phyloP scores from a whole-genome alignment of 345 rosid species.

The Gossypium raimondii region DNA sequence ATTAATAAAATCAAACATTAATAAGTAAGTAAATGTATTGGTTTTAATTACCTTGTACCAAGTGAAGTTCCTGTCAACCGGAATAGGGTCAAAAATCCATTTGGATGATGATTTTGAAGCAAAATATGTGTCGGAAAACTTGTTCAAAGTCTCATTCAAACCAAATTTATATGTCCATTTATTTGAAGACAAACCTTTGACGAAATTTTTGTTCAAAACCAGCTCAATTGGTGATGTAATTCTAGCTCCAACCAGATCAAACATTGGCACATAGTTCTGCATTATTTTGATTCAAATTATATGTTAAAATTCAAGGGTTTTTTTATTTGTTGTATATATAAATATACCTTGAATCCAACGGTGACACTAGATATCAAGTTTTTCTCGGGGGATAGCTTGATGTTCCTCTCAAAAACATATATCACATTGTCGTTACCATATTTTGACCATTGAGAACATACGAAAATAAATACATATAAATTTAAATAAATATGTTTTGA shows the following conservation, averaged over 20 bases:
- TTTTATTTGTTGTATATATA: not conserved
- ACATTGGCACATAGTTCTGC: conserved; percentile 32
- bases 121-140: not conserved
- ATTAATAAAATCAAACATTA: not conserved
- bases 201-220: not conserved
- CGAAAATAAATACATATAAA: not conserved
- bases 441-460: conserved; percentile 12
- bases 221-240: conserved; percentile 35
- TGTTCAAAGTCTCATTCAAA: conserved; percentile 26
- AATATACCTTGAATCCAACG: conserved; percentile 32
- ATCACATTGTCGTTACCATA: not conserved
- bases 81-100: conserved; percentile 20
- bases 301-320: too few relatives aligned
- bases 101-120: not conserved
- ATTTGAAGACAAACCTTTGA: conserved; percentile 21
- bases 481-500: not conserved
- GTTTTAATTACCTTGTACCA: conserved; percentile 45
- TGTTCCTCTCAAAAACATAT: conserved; percentile 6
- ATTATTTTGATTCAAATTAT: not conserved
- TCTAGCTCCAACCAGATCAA: conserved; percentile 21
- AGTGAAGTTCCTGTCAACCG: conserved; percentile 12
- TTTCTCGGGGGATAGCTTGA: conserved; percentile 11
- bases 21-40: not conserved
- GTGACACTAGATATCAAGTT: conserved; percentile 26
- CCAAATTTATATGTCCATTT: conserved; percentile 44